Percentiles rank a stretch among this genome's conserved stretches.
Conservation (phyloP, 306 rosid species). For the Notholithocarpus densiflorus region DNA sequence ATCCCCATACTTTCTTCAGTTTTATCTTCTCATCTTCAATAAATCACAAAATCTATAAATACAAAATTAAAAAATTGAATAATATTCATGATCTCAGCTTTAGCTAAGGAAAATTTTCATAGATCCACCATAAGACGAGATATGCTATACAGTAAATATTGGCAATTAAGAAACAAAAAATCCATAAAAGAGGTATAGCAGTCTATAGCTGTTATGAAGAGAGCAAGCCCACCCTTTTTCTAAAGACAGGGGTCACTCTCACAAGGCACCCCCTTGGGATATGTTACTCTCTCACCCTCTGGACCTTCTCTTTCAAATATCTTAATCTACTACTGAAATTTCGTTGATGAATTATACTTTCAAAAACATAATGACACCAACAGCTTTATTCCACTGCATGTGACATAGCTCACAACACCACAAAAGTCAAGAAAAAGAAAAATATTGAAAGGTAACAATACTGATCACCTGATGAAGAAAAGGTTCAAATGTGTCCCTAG, state of each 20-base stretch:
- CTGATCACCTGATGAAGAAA: constrained; percentile 83
- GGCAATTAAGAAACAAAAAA: neutral
- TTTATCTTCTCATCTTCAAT: neutral
- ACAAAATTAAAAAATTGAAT: neutral
- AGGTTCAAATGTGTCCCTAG: constrained; percentile 95
- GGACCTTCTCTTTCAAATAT: too few species aligned
- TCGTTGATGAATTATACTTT: neutral
- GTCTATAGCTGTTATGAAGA: neutral
- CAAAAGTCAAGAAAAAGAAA: constrained; percentile 2
- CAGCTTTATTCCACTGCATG: neutral
- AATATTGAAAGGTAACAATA: constrained; percentile 2
- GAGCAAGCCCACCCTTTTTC: neutral
- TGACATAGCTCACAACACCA: neutral
- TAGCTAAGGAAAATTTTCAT: neutral
- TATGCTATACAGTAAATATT: neutral
- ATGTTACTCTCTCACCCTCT: too few species aligned
- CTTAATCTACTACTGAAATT: too few species aligned
- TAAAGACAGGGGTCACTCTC: neutral
- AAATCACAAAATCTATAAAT: neutral
- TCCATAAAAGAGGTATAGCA: neutral
- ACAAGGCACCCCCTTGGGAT: neutral
- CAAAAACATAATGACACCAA: neutral
- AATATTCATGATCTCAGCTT: neutral
- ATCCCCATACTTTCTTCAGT: neutral
- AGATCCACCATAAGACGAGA: neutral